Percentiles rank a stretch among this genome's conserved stretches.
Evolutionary conservation across 495 filamentous ascomycete species (phyloP).

Genomic region (Trichoderma virens): DNA sequence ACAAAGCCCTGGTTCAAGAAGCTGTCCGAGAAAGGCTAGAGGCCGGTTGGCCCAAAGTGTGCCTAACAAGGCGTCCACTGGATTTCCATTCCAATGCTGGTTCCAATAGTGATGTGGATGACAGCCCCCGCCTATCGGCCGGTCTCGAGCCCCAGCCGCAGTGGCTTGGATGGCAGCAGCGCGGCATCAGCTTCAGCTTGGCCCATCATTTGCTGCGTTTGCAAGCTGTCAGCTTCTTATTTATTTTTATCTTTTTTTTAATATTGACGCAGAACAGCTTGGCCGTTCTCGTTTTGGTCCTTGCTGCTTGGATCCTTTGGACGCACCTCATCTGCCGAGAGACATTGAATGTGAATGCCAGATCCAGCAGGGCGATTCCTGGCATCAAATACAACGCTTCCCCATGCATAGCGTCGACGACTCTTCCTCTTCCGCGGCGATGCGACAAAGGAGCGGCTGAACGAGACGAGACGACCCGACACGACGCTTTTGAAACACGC

Average conservation of each 20-base stretch:
- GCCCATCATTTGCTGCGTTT: background rate
- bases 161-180: background rate
- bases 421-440: background rate
- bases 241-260: background rate
- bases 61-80: background rate
- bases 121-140: background rate
- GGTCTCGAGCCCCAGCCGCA: background rate
- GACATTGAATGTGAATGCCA: too few relatives aligned
- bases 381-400: background rate
- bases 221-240: background rate
- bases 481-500: background rate
- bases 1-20: background rate
- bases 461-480: background rate
- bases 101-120: background rate
- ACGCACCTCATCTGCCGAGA: too few relatives aligned
- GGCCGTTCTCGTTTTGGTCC: too few relatives aligned
- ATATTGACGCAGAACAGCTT: too few relatives aligned
- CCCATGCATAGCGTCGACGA: background rate
- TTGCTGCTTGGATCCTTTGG: background rate
- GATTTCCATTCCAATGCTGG: too few relatives aligned
- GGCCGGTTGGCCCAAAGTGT: background rate
- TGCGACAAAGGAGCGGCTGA: conserved; percentile 2
- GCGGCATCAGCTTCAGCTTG: too few relatives aligned
- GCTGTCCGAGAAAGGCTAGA: background rate
- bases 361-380: background rate